These are phyloP conservation scores for Sphaerostilbella broomeana DNA, from an alignment of 2,329 filamentous ascomycete species.

Conservation along the genomic window DNA sequence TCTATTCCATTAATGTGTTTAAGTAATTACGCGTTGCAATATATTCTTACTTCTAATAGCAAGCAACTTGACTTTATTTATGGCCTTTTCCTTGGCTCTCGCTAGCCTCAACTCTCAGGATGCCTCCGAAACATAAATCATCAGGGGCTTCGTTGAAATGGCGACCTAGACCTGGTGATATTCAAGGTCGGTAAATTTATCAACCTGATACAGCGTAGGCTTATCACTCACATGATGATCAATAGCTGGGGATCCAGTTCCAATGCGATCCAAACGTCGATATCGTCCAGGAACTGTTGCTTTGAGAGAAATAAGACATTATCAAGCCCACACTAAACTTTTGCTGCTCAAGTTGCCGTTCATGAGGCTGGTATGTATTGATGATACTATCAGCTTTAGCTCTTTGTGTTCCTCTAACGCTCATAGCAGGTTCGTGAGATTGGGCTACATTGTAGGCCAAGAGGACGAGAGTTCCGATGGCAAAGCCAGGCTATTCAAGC, in stretches of 20 bases:
- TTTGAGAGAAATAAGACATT: constrained; percentile 82
- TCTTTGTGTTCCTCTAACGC: neutral
- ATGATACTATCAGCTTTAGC: neutral
- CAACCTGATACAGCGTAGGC: neutral
- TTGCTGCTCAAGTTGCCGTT: constrained; percentile 76
- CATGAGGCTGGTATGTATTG: constrained; percentile 56
- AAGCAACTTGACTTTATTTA: no score
- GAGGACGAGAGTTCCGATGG: constrained; percentile 74
- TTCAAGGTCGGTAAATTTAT: constrained; percentile 31
- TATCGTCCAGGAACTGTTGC: constrained; percentile 79
- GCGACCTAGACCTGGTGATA: constrained; percentile 30
- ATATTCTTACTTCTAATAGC: no score
- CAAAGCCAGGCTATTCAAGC: constrained; percentile 92
- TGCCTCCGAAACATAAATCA: constrained; percentile 7
- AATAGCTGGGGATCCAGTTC: constrained; percentile 72
- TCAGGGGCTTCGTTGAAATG: constrained; percentile 15
- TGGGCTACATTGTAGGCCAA: constrained; percentile 56
- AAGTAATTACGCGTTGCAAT: constrained; percentile 1
- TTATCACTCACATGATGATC: constrained; percentile 18
- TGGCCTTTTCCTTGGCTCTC: no score
- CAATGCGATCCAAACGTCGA: constrained; percentile 53
- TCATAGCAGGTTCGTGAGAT: constrained; percentile 55
- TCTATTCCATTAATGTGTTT: neutral
- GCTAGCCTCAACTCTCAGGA: no score
- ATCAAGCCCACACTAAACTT: constrained; percentile 85